phyloP scores from a whole-genome alignment of 2,329 filamentous ascomycete genomes.

The Fusarium cyanostomum region DNA sequence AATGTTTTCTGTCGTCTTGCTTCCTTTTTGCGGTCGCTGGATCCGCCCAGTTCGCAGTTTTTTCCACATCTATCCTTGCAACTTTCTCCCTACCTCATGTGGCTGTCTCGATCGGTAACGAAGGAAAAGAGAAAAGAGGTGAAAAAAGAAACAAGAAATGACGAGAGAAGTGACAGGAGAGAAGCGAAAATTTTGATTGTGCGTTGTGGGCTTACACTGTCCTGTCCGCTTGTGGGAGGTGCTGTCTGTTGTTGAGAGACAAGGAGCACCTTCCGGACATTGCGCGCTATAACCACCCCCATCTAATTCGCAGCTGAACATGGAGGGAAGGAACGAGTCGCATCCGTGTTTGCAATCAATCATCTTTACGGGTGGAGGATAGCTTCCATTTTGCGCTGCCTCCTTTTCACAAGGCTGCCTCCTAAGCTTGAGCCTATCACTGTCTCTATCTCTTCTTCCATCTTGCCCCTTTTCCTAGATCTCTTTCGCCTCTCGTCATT shows the following conservation, averaged over 20 bases:
- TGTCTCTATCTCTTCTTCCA: constrained; percentile 5
- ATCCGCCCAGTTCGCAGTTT: constrained; percentile 17
- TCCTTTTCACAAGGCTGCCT: constrained; percentile 37
- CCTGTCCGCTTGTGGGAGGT: constrained; percentile 20
- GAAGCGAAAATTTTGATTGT: constrained; percentile 22
- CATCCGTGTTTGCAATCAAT: constrained; percentile 24
- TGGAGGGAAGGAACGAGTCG: constrained; percentile 18
- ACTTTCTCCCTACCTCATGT: constrained; percentile 32
- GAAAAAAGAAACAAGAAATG: constrained; percentile 22
- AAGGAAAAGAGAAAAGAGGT: constrained; percentile 23
- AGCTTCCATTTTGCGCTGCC: constrained; percentile 26
- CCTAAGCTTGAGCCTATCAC: constrained; percentile 23
- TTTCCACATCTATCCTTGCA: constrained; percentile 6
- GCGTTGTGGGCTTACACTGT: constrained; percentile 29
- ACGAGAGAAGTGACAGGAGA: constrained; percentile 25
- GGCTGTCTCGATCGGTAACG: constrained; percentile 24
- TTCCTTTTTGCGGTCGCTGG: constrained; percentile 18
- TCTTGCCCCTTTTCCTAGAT: constrained; percentile 22
- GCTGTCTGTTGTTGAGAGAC: constrained; percentile 38
- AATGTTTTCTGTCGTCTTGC: constrained; percentile 27
- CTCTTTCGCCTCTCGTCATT: constrained; percentile 23
- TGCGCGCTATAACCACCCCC: constrained; percentile 32
- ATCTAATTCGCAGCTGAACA: constrained; percentile 34
- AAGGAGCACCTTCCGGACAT: constrained; percentile 23
- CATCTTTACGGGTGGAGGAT: too few relatives aligned